Evolutionary conservation across 2,329 filamentous ascomycete genomes (phyloP), one percentile per base, ranked within the genome.

Genomic region (Hymenoscyphus fructigenus): DNA sequence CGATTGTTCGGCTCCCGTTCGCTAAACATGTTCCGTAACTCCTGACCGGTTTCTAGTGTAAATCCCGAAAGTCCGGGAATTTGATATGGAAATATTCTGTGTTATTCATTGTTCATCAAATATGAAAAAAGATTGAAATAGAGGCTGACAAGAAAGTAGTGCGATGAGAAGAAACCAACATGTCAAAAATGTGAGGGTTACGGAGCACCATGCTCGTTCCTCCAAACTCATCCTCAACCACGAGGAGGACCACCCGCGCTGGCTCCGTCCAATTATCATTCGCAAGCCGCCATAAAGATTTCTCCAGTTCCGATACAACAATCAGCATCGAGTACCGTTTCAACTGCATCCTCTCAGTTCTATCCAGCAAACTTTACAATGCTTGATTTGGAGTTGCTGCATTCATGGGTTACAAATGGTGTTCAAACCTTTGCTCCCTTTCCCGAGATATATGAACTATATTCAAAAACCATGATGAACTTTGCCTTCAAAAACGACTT

Each of bases 371-470:
- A 32, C 36, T 74, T 72, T 57, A 69, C 68, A 32, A 70, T 78
- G n/a, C 69, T 77, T n/a, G 79, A 78, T 38, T 71, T 82, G 9
- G 80, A 82, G 63, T 68, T 82, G 26, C 74, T 79, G 55, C 78
- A 83, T 65, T 71, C 78, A 58, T 81, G 80, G 68, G 75, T 80
- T 29, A 79, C 74, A 12, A 79, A 78, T 4, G 76, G 77, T 58
- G 67, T 32, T 29, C 32, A 60, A 55, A 72, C 59, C 59, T 73
- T 70, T 28, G 23, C 68, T n/a, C 69, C 71, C 26, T 65, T 62
- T 28, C 10, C 59, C 6, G 61, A 59, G 10, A 57, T 59, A 3
- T 34, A 62, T n/a, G 59, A 68, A 36, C 55, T 74, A 6, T 72
- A 71, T 44, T 65, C 71, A n/a, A 68, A 70, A 14, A 66, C 64